A percentile compares a stretch with the other conserved stretches of the same genome.
Evolutionary conservation across 2,329 filamentous ascomycete genomes (phyloP).

Genomic region (Apiospora sp.): DNA sequence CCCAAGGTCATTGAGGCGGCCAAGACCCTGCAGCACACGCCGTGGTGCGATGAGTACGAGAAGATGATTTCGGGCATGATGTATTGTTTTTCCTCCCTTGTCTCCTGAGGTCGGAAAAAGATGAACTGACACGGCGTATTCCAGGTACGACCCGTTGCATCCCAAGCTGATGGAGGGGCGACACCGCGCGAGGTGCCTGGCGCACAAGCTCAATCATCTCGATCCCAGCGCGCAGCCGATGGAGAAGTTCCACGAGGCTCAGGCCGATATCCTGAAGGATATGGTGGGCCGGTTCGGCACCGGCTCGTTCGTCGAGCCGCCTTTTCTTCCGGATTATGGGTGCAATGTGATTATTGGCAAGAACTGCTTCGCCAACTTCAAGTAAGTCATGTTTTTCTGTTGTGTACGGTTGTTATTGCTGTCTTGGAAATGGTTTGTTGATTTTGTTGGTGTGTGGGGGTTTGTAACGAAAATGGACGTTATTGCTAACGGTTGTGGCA

Average conservation of each 20-base stretch:
- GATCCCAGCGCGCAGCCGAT: slow-evolving; percentile 57
- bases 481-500: slow-evolving; percentile 31
- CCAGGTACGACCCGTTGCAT: slow-evolving; percentile 58
- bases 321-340: slow-evolving; percentile 70
- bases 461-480: slow-evolving; percentile 22
- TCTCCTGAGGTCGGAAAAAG: too few species aligned
- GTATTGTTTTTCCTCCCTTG: too few species aligned
- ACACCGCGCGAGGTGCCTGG: slow-evolving; percentile 61
- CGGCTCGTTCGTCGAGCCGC: slow-evolving; percentile 66
- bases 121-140: too few species aligned
- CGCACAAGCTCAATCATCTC: slow-evolving; percentile 65
- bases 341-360: slow-evolving; percentile 69
- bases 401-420: neutral
- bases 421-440: slow-evolving; percentile 3
- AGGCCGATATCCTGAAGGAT: slow-evolving; percentile 55
- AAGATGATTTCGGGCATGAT: slow-evolving; percentile 71
- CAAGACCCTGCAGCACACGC: slow-evolving; percentile 57
- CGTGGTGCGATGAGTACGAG: slow-evolving; percentile 68
- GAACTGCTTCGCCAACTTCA: slow-evolving; percentile 71
- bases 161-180: slow-evolving; percentile 59
- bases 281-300: slow-evolving; percentile 59
- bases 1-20: slow-evolving; percentile 52
- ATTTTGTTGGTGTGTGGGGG: slow-evolving; percentile 6
- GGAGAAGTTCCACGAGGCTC: slow-evolving; percentile 47
- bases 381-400: slow-evolving; percentile 45